phyloP scores from a whole-genome alignment of 257 asterid genomes.

The Solanum medicagineum region DNA sequence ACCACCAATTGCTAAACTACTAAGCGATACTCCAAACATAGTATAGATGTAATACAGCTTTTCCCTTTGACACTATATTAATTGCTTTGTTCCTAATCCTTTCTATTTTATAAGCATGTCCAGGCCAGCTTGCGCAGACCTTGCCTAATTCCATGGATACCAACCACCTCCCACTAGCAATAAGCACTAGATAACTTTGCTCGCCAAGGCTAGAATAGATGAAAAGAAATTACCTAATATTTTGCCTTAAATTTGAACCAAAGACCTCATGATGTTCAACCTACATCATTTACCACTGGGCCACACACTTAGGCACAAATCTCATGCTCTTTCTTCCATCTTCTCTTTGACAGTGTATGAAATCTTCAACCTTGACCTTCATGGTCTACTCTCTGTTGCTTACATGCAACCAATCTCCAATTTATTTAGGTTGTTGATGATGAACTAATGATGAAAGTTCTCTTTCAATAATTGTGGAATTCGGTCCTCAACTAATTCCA shows the following conservation, averaged over 20 bases:
- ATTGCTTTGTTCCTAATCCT: neutral
- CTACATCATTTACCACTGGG: neutral
- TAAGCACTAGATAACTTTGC: neutral
- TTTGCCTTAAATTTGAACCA: neutral
- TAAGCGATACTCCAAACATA: neutral
- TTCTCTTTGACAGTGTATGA: neutral
- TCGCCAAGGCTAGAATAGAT: neutral
- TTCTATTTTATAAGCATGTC: neutral
- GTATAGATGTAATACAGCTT: neutral
- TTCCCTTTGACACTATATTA: neutral
- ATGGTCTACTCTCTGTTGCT: neutral
- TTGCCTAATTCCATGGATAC: neutral
- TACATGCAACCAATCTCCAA: neutral
- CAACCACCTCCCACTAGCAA: neutral
- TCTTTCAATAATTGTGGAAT: neutral
- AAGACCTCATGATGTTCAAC: neutral
- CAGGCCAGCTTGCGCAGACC: neutral
- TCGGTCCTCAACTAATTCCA: neutral
- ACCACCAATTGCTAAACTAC: neutral
- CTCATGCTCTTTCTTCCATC: neutral
- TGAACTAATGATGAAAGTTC: neutral
- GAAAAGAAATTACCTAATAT: neutral
- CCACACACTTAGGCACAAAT: neutral
- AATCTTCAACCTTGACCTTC: neutral
- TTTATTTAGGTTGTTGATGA: neutral